Conservation (phyloP, 257 asterid genomes). For the Scutellaria baicalensis region DNA sequence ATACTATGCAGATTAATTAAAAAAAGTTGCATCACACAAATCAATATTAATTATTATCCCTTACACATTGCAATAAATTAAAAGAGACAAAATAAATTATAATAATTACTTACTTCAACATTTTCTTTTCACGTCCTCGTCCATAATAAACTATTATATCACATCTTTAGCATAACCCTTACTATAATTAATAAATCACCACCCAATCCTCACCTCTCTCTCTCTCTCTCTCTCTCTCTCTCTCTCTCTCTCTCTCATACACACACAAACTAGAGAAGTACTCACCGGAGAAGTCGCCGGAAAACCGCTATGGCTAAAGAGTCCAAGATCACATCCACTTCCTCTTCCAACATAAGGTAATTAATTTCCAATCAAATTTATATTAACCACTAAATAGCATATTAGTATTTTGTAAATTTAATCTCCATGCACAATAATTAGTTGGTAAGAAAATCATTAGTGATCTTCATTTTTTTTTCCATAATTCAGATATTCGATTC, state of each 20-base stretch:
- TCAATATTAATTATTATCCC: slow-evolving; percentile 31
- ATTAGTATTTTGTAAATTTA: background rate
- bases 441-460: background rate
- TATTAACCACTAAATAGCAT: background rate
- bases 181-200: slow-evolving; percentile 31
- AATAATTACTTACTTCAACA: slow-evolving; percentile 35
- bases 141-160: slow-evolving; percentile 6
- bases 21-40: slow-evolving; percentile 16
- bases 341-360: slow-evolving; percentile 70
- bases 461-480: too few species aligned
- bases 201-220: slow-evolving; percentile 23
- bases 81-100: slow-evolving; percentile 27
- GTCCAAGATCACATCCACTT: slow-evolving; percentile 50
- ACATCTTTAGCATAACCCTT: slow-evolving; percentile 10
- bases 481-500: too few species aligned
- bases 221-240: slow-evolving; percentile 16
- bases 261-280: slow-evolving; percentile 13
- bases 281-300: slow-evolving; percentile 53
- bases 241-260: slow-evolving; percentile 9
- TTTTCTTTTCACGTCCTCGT: slow-evolving; percentile 94
- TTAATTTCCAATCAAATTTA: too few species aligned
- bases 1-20: too few species aligned
- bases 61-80: slow-evolving; percentile 40
- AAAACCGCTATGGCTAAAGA: slow-evolving; percentile 44
- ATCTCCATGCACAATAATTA: slow-evolving; percentile 30